Conservation (phyloP, 164 flowering plant species). For the Liquidambar formosana region DNA sequence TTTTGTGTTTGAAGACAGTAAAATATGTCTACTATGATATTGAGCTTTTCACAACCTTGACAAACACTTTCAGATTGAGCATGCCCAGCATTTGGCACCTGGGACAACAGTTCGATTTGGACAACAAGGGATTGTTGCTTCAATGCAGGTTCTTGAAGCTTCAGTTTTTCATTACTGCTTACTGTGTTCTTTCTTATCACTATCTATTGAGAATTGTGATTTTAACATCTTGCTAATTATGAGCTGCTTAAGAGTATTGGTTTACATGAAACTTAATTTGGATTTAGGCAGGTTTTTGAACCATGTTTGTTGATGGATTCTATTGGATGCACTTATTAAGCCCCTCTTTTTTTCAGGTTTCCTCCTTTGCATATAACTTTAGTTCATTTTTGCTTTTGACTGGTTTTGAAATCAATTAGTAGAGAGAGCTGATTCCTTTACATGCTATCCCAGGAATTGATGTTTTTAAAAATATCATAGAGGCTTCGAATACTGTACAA, state of each 20-base stretch:
- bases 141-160: slow-evolving; percentile 68
- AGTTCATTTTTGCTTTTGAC: background rate
- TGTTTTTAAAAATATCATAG: background rate
- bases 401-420: background rate
- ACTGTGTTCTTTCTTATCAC: background rate
- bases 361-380: background rate
- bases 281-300: background rate
- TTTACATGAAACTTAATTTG: background rate
- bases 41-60: slow-evolving; percentile 6
- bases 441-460: background rate
- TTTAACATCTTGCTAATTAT: background rate
- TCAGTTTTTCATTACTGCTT: background rate
- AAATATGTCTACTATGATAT: background rate
- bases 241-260: background rate
- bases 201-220: too few relatives aligned
- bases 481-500: background rate
- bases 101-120: slow-evolving; percentile 71
- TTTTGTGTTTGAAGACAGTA: background rate
- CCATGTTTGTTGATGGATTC: background rate
- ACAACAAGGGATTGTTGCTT: slow-evolving; percentile 70
- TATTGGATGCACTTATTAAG: background rate
- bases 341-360: background rate
- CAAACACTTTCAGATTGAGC: slow-evolving; percentile 72
- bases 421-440: background rate
- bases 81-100: slow-evolving; percentile 90